phyloP scores from a whole-genome alignment of 495 filamentous ascomycete species.

The Aspergillus sclerotiicarbonarius region DNA sequence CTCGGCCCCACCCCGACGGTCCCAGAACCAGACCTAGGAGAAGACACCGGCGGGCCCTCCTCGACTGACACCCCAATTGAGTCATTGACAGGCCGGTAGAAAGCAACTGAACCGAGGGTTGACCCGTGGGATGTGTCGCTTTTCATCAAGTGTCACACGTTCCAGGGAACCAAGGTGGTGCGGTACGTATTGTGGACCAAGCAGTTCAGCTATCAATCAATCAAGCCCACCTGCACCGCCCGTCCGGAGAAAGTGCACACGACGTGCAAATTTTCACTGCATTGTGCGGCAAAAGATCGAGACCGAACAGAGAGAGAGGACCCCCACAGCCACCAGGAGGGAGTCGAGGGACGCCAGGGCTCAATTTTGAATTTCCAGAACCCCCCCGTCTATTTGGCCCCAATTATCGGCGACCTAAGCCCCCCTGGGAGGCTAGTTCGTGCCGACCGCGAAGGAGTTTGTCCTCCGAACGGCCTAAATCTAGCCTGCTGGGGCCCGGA shows the following conservation, averaged over 20 bases:
- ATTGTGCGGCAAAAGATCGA: conserved; percentile 2
- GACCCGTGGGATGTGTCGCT: neutral
- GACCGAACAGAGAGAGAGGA: neutral
- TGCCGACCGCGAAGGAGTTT: neutral
- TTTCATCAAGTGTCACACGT: too few species aligned
- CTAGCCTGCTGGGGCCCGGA: conserved; percentile 14
- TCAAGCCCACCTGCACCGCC: neutral
- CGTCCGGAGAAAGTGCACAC: neutral
- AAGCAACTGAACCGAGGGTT: neutral
- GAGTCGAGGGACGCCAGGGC: conserved; percentile 2
- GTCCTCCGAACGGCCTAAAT: conserved; percentile 6
- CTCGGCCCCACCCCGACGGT: neutral
- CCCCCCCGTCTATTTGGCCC: neutral
- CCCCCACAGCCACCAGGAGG: conserved; percentile 4
- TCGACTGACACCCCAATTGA: neutral
- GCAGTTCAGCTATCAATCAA: neutral
- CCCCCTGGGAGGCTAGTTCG: conserved; percentile 1
- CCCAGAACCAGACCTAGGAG: neutral
- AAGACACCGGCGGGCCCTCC: neutral
- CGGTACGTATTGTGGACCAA: too few species aligned
- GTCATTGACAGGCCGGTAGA: neutral
- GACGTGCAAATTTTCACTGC: neutral
- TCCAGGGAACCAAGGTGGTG: too few species aligned
- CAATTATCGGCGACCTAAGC: neutral
- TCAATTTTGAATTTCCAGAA: conserved; percentile 9